Percentiles rank a stretch among this genome's conserved stretches.
These are phyloP conservation scores for Penicillium verhagenii DNA, from an alignment of 495 filamentous ascomycete genomes.

Conservation along the genomic window DNA sequence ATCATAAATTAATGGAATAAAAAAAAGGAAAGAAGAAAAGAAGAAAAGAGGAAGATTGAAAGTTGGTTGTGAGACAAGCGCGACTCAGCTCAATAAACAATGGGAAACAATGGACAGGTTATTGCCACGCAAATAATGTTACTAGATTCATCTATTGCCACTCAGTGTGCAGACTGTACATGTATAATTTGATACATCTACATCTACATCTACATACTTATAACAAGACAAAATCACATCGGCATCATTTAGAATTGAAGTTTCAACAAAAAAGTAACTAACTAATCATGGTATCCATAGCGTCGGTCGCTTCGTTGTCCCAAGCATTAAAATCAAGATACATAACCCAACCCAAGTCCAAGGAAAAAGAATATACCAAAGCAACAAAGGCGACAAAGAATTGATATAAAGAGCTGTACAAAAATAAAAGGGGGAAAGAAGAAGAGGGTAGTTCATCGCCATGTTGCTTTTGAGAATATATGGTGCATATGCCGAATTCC, in stretches of 20 bases:
- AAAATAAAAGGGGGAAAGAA: constrained; percentile 8
- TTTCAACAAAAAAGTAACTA: neutral
- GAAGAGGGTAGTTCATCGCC: constrained; percentile 1
- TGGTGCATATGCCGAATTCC: constrained; percentile 3
- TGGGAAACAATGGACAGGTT: neutral
- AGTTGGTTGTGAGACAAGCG: neutral
- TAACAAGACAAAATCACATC: neutral
- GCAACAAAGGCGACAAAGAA: too few relatives aligned
- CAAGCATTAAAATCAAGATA: constrained; percentile 22
- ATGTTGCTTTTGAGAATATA: constrained; percentile 15
- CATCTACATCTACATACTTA: neutral
- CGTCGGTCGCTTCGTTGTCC: constrained; percentile 23
- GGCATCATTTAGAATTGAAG: neutral
- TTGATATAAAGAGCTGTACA: neutral
- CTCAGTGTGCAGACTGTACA: neutral
- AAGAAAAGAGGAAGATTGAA: too few relatives aligned
- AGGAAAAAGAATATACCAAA: constrained; percentile 4
- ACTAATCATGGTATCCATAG: constrained; percentile 32
- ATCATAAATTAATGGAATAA: neutral
- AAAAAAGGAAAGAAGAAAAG: too few relatives aligned
- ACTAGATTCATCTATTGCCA: too few relatives aligned
- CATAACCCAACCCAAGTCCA: constrained; percentile 6
- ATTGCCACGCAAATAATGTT: neutral
- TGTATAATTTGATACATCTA: neutral
- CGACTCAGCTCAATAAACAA: too few relatives aligned